These are phyloP conservation scores for Rubia occidens DNA, from an alignment of 305 asterid genomes.

Conservation along the genomic window DNA sequence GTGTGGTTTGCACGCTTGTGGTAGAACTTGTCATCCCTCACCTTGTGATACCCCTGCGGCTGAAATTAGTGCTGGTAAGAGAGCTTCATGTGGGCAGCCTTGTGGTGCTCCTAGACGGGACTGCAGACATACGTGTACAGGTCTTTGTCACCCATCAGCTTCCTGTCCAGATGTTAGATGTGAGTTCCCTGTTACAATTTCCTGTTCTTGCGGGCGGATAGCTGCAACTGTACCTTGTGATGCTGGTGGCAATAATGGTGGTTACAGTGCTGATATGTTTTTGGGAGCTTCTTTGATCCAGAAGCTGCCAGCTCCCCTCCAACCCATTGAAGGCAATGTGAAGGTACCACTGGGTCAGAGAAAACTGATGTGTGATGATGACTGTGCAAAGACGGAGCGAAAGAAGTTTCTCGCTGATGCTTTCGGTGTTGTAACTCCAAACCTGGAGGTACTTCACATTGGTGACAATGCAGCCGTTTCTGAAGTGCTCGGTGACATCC, in stretches of 20 bases:
- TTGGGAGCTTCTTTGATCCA: slow-evolving; percentile 61
- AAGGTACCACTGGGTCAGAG: slow-evolving; percentile 75
- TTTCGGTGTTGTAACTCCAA: slow-evolving; percentile 58
- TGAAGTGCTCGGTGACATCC: slow-evolving; percentile 72
- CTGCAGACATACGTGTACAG: slow-evolving; percentile 76
- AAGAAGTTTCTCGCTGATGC: slow-evolving; percentile 91
- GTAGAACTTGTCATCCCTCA: slow-evolving; percentile 71
- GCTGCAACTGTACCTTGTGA: slow-evolving; percentile 80
- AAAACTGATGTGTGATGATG: slow-evolving; percentile 78
- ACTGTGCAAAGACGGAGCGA: slow-evolving; percentile 73
- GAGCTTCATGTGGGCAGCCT: slow-evolving; percentile 73
- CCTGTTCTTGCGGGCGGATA: slow-evolving; percentile 77
- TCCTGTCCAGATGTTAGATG: slow-evolving; percentile 80
- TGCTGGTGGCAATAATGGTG: slow-evolving; percentile 54
- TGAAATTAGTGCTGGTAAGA: slow-evolving; percentile 30
- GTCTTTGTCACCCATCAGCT: slow-evolving; percentile 73
- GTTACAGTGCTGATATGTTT: slow-evolving; percentile 38
- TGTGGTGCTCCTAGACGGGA: slow-evolving; percentile 97
- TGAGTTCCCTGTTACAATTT: slow-evolving; percentile 67
- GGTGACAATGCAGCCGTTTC: slow-evolving; percentile 69
- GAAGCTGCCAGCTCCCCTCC: slow-evolving; percentile 61
- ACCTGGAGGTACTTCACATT: slow-evolving; percentile 66
- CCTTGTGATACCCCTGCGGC: slow-evolving; percentile 65
- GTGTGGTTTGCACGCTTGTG: slow-evolving; percentile 92
- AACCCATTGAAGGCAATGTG: slow-evolving; percentile 55